Base-by-base conservation (phyloP, 768 basidiomycete genomes). In the Psilocybe cubensis region DNA sequence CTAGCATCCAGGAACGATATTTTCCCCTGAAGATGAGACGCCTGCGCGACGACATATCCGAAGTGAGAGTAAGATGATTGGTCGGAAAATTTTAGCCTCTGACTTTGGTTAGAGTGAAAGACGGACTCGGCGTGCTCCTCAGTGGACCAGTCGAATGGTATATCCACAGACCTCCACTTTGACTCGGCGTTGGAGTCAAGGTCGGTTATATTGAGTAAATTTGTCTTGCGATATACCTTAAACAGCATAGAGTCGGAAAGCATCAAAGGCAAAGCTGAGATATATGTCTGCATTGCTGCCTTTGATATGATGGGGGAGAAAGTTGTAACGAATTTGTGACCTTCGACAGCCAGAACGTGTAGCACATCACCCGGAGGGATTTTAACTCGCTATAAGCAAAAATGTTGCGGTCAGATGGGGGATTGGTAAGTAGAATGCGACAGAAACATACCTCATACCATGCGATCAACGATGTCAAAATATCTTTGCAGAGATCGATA, bases 211-310 rank as follows among this genome's bases (percentile, higher is more conserved):
- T 27, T 25, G 6, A 40, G n/a, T 20, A 12, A 2, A 21, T 4
- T n/a, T 12, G 28, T 12, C 8, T 45, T 4, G 6, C 24, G 4
- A 53, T 53, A 53, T 17, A 21, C 5, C 8, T 33, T 4, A 28
- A 53, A 53, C 24, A 53, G 33, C 23, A 44, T 28, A 0, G 42
- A 14, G 24, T 53, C 52, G 12, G 52, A 31, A 14, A 42, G 24
- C 52, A 53, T 53, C 28, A 53, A 24, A 1, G 25, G n/a, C 6
- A 53, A 27, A 33, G 52, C 52, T 5, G 52, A 53, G 8, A 45
- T 4, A 8, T 31, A 53, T 10, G 43, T 31, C 12, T 54, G 53
- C 31, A 54, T 14, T 6, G 44, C 53, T 8, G 44, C 3, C 17
- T 54, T 24, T 11, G 45, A 27, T 9, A 54, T 47, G 24, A 54